Percentiles rank a stretch among this genome's conserved stretches.
Conservation (phyloP, 805 yeast species). For the Saturnispora halmiae region DNA sequence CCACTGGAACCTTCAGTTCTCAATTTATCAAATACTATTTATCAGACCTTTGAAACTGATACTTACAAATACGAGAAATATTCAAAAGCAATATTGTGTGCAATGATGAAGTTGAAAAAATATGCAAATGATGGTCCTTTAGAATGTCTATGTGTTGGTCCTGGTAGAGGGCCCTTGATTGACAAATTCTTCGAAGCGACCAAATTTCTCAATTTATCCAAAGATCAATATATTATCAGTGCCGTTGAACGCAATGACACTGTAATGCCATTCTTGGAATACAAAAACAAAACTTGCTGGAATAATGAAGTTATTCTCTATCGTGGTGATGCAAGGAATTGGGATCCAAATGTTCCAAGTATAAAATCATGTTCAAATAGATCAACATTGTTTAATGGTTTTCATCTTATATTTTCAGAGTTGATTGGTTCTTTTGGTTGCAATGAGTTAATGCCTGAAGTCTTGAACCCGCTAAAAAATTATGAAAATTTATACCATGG, state of each 20-base stretch:
- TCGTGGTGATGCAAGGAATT: slow-evolving; percentile 48
- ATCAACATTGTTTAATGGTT: slow-evolving; percentile 10
- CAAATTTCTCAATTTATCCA: slow-evolving; percentile 23
- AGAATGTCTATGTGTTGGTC: slow-evolving; percentile 63
- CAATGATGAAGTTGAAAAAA: slow-evolving; percentile 33
- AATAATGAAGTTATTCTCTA: slow-evolving; percentile 39
- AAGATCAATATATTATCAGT: slow-evolving; percentile 28
- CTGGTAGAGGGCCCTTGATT: slow-evolving; percentile 81
- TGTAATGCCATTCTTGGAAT: slow-evolving; percentile 43
- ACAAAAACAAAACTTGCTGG: slow-evolving; percentile 48
- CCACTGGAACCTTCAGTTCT: slow-evolving; percentile 70
- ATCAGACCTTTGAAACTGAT: slow-evolving; percentile 67
- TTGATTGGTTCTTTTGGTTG: slow-evolving; percentile 88
- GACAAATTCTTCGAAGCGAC: slow-evolving; percentile 41
- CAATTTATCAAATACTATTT: slow-evolving; percentile 49
- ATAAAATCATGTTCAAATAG: background rate
- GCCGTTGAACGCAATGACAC: slow-evolving; percentile 69
- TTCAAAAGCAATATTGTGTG: slow-evolving; percentile 50
- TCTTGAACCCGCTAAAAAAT: slow-evolving; percentile 39
- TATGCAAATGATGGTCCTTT: background rate
- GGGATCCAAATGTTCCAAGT: slow-evolving; percentile 29
- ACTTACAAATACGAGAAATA: slow-evolving; percentile 58
- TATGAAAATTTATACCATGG: slow-evolving; percentile 25
- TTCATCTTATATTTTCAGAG: slow-evolving; percentile 67
- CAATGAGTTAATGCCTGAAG: slow-evolving; percentile 84